Conservation (phyloP, 768 basidiomycete genomes). For the Auriculariales sp. region DNA sequence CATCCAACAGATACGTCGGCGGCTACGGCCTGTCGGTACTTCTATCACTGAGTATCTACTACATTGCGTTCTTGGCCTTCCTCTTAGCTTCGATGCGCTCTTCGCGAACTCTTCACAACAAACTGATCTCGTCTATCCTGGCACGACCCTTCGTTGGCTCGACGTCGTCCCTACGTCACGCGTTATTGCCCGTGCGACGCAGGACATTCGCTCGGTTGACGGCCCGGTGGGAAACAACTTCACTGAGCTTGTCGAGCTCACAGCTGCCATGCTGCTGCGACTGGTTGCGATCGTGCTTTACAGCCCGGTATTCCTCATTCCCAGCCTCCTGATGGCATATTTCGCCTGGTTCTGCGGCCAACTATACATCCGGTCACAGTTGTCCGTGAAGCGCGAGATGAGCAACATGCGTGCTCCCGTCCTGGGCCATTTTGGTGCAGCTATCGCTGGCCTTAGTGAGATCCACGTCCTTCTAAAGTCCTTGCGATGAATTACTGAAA, state of each 20-base stretch:
- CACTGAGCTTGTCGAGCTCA: slow-evolving; percentile 5
- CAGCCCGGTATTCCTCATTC: slow-evolving; percentile 8
- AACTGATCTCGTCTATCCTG: background rate
- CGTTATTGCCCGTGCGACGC: slow-evolving; percentile 13
- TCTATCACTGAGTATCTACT: background rate
- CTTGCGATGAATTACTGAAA: background rate
- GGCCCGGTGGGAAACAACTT: background rate
- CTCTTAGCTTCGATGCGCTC: background rate
- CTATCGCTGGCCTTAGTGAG: slow-evolving; percentile 40
- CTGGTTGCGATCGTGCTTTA: slow-evolving; percentile 8
- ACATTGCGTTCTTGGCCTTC: background rate
- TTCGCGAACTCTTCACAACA: slow-evolving; percentile 1
- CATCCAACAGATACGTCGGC: background rate
- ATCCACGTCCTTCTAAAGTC: background rate
- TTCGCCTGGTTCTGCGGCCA: slow-evolving; percentile 16
- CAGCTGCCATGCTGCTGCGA: slow-evolving; percentile 7
- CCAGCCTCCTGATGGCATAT: slow-evolving; percentile 9
- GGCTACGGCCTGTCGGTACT: background rate
- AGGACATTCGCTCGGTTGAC: slow-evolving; percentile 9
- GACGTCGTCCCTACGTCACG: slow-evolving; percentile 12
- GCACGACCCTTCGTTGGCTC: slow-evolving; percentile 10
- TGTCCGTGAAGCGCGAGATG: slow-evolving; percentile 22
- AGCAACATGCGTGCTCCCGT: slow-evolving; percentile 21
- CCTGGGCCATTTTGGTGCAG: slow-evolving; percentile 33
- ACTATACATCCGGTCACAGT: slow-evolving; percentile 24